phyloP scores from a whole-genome alignment of 225 moss, liverwort and hornwort genomes.

The Climacium dendroides region DNA sequence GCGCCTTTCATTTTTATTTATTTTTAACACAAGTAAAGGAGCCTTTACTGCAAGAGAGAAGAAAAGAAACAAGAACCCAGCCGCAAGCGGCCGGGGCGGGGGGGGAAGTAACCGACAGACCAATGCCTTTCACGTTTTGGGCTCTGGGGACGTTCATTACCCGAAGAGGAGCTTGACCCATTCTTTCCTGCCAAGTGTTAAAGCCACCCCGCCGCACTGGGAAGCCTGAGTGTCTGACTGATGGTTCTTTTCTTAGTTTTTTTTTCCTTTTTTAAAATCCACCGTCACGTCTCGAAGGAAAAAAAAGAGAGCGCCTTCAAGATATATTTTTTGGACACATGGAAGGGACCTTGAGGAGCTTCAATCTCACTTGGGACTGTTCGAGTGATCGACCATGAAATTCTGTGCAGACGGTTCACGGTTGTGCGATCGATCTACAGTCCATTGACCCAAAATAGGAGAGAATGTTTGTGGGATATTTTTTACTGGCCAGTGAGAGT shows the following conservation, averaged over 20 bases:
- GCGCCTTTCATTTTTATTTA: no score
- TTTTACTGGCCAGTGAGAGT: not conserved
- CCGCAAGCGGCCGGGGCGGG: no score
- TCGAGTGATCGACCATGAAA: not conserved
- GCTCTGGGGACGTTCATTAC: not conserved
- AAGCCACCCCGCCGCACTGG: not conserved
- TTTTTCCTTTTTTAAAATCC: no score
- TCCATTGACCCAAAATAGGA: not conserved
- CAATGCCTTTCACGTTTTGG: not conserved
- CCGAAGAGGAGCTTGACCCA: not conserved
- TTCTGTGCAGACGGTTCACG: not conserved
- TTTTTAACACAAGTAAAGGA: no score
- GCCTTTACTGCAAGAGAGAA: no score
- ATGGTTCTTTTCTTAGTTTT: not conserved
- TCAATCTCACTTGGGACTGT: not conserved
- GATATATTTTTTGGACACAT: not conserved
- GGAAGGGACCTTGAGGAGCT: not conserved
- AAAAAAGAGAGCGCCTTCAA: not conserved
- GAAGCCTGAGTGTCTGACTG: not conserved
- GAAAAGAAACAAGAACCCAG: no score
- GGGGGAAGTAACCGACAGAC: no score
- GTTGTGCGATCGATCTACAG: no score
- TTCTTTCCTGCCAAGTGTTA: not conserved
- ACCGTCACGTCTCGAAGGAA: not conserved
- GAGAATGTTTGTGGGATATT: not conserved